Base-by-base conservation (phyloP, 1,284 basidiomycete species). In the Trametes polyzona region DNA sequence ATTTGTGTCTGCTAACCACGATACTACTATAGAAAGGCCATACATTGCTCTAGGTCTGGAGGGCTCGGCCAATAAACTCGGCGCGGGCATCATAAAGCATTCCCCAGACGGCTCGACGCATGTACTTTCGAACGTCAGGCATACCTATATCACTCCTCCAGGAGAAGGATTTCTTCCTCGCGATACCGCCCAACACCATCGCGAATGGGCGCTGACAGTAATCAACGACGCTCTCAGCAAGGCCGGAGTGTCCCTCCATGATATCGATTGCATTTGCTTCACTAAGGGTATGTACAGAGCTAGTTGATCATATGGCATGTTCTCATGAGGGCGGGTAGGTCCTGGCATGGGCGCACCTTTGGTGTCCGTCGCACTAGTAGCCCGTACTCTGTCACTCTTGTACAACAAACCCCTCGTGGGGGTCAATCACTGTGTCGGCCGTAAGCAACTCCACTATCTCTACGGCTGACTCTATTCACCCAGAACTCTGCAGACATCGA, bases 341-440 rank as follows among this genome's bases (percentile, higher is more conserved):
- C 97, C 97, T 6, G 97, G 97, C 0, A 99, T 99, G 97, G 97
- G 97, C 47, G 95, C 95, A 40, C 96, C 96, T 0, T 75, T 99
- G 14, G 95, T 97, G 69, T 95, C 95, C 3, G 95, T 98, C 16
- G 96, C 95, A 0, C 76, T 99, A 23, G 93, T 99, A n/a, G 96
- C 97, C 1, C 83, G 97, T 44, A 98, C 94, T 0, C 79, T 99
- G 16, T 89, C 94, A 0, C 80, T 96, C 17, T 75, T 99, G 58
- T 96, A 92, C 74, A 74, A 86, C 66, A 97, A 97, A 69, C 97
- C 97, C 1, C 80, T 99, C 8, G 87, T 99, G 4, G 96, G 95
- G 2, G 97, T 99, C 24, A 99, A 99, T 70, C 97, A 99, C 74
- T 99, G 97, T 69, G 90, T 99, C 19, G 97, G 97, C 30, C 95